Base-by-base conservation (phyloP, 768 basidiomycete genomes). In the Saitozyma podzolica region DNA sequence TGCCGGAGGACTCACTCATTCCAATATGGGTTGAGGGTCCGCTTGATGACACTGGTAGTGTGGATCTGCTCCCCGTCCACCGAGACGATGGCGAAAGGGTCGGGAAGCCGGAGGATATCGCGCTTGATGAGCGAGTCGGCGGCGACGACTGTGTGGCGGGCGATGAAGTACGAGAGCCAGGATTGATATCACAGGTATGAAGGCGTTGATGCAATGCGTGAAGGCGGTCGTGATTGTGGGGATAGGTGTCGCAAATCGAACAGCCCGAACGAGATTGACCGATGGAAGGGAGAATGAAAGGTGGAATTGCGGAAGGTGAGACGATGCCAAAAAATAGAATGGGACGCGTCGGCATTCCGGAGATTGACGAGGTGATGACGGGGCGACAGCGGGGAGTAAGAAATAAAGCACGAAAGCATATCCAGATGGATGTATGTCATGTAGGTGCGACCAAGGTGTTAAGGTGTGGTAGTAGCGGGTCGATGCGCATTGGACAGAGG, bases 51-150 rank as follows among this genome's bases (percentile, higher is more conserved):
- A 59, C 90, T 91, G 14, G 94, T 98, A 0, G 95, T 95, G 69
- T 92, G 89, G 0, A 94, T 98, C 80, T 97, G 94, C 79, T 96
- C 93, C 4, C 92, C 92, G 70, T 99, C 96, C 49, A 98, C 93
- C 19, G 95, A 97, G 79, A 99, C 89, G 73, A 99, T 93, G 6
- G 96, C 95, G 78, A 98, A 97, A 6, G 96, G 95, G 80, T 98
- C 94, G 3, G 95, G 96, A 7, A 97, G 87, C 56, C 94, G 87
- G 78, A 96, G 93, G 39, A 80, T 68, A 64, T 78, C 77, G 14
- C 77, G 65, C 65, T 78, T 78, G 65, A 75, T 70, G 60, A 78
- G 68, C 16, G 74, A 76, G 53, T 79, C 75, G 64, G 74, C 96
- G 59, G 96, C 95, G 66, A 99, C 93, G 65, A 94, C 93, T 96